Evolutionary conservation across 495 filamentous ascomycete species (phyloP), one percentile per base, ranked within the genome.

Genomic region (Oidiodendron maius): DNA sequence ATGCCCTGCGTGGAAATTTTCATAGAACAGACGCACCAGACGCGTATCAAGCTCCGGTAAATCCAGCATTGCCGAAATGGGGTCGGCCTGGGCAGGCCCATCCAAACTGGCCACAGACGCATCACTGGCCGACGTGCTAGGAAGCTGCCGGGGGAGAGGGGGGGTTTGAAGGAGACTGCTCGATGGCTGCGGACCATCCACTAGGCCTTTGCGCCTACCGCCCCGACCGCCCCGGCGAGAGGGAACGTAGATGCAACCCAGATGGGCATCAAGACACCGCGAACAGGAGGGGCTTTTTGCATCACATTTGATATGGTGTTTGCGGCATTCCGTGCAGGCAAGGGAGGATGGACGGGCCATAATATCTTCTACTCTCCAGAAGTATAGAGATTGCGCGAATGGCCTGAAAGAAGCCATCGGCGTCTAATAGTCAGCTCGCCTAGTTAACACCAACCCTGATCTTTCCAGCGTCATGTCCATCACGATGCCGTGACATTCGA

Each of bases 261-360:
- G 28, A 34, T n/a, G 8, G 8, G 9, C n/a, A 8, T n/a, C 28
- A 34, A n/a, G 9, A 34, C 28, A 34, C 8, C 28, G 28, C 8
- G 28, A 8, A 34, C 28, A 34, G n/a, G n/a, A 9, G 9, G 28
- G 28, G 9, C n/a, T 8, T 34, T n/a, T 56, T 3, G 61, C 66
- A 16, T 71, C 66, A 38, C 68, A 71, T 57, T 70, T 70, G 15
- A 71, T 51, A 51, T 71, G 68, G 21, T 71, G 66, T 42, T 68
- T 68, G 15, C 68, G 60, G 57, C 68, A 71, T 40, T 67, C 66
- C 2, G 64, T 68, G 36, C 68, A 71, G n/a, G 68, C 68, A 8
- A 71, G 54, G 3, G 67, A 13, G 20, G 52, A 39, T 2, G 52
- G 52, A 9, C 37, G 37, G 37, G 37, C n/a, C n/a, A n/a, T n/a